A percentile compares a stretch with the other conserved stretches of the same genome.
Conservation (phyloP, 352 stramenopile genomes). For the Phytophthora aleatoria region DNA sequence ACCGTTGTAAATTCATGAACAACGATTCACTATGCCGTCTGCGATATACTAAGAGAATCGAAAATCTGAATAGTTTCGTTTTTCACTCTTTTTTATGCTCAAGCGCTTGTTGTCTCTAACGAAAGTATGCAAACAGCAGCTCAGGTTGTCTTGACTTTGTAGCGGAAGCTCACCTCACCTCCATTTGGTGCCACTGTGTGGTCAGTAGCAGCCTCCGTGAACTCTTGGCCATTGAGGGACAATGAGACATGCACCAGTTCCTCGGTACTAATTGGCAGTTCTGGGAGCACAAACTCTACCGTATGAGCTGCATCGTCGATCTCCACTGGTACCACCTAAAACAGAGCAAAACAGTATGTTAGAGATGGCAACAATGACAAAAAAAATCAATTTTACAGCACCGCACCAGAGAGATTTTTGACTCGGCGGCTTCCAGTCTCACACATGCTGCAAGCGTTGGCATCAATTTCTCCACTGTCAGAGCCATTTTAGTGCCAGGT, state of each 20-base stretch:
- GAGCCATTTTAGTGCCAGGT: conserved; percentile 25
- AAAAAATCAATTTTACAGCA: conserved; percentile 1
- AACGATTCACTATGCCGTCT: too few species aligned
- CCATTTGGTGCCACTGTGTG: neutral
- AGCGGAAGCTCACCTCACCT: conserved; percentile 17
- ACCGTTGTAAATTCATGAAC: too few species aligned
- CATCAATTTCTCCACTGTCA: conserved; percentile 26
- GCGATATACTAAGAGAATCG: too few species aligned
- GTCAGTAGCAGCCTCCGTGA: conserved; percentile 9
- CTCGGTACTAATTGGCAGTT: conserved; percentile 21
- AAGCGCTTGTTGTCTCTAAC: too few species aligned
- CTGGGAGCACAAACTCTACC: conserved; percentile 34
- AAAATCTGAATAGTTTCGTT: too few species aligned
- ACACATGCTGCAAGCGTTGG: conserved; percentile 27
- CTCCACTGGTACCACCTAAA: conserved; percentile 34
- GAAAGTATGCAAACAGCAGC: neutral
- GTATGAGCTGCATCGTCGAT: conserved; percentile 27
- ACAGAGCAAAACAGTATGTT: conserved; percentile 3
- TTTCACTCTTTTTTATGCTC: too few species aligned
- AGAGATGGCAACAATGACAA: neutral
- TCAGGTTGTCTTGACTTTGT: conserved; percentile 8
- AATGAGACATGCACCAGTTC: conserved; percentile 30
- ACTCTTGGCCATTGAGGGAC: conserved; percentile 47
- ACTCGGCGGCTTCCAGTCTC: conserved; percentile 18
- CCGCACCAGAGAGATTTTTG: conserved; percentile 29